Conservation (phyloP, 345 rosid species). For the Mercurialis annua region DNA sequence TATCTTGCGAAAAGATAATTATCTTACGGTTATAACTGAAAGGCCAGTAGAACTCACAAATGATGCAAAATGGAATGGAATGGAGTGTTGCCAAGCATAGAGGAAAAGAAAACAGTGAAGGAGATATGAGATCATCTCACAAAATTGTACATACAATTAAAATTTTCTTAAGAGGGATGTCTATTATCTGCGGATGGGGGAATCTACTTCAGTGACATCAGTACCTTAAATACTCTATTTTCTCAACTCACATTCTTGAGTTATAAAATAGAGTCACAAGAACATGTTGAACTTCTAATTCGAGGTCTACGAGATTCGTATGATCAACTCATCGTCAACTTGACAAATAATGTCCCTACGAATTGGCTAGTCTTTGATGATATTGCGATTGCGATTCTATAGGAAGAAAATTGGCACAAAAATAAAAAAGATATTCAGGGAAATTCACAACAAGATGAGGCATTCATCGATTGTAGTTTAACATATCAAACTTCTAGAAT, state of each 20-base stretch:
- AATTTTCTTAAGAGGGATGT: slow-evolving; percentile 7
- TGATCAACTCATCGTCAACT: too few species aligned
- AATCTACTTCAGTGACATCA: slow-evolving; percentile 6
- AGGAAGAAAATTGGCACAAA: neutral
- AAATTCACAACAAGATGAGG: neutral
- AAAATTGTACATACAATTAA: slow-evolving; percentile 5
- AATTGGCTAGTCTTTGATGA: neutral
- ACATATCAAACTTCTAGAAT: neutral
- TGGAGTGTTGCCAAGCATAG: slow-evolving; percentile 4
- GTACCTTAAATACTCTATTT: neutral
- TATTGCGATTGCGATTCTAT: neutral
- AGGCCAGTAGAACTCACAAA: neutral
- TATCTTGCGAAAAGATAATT: neutral
- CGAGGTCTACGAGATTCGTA: too few species aligned
- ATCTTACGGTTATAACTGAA: neutral
- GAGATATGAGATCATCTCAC: slow-evolving; percentile 3
- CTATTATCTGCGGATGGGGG: neutral
- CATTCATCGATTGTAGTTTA: neutral
- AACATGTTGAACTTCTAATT: too few species aligned
- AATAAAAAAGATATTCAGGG: too few species aligned
- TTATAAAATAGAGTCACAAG: neutral
- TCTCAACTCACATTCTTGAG: neutral
- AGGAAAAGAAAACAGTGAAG: slow-evolving; percentile 4
- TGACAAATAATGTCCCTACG: neutral
- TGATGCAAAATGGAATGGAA: slow-evolving; percentile 8